phyloP scores from a whole-genome alignment of 306 rosid genomes.

The Comarum palustre region DNA sequence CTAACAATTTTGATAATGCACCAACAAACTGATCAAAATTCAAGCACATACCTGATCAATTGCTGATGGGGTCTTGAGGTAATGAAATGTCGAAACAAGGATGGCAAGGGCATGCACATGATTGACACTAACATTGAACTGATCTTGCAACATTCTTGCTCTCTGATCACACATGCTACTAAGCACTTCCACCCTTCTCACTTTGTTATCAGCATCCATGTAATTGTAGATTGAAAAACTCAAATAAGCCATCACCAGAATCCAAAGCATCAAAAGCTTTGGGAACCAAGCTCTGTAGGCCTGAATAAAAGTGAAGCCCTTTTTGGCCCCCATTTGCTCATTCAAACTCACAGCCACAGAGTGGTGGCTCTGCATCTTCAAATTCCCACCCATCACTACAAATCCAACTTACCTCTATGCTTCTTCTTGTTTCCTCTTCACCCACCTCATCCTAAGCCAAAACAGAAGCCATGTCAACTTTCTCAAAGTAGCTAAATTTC shows the following conservation, averaged over 20 bases:
- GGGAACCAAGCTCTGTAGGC: constrained; percentile 72
- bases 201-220: constrained; percentile 80
- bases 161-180: constrained; percentile 94
- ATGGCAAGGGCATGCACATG: constrained; percentile 97
- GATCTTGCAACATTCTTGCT: constrained; percentile 98
- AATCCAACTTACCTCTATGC: constrained; percentile 18
- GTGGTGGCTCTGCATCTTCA: constrained; percentile 56
- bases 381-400: constrained; percentile 46
- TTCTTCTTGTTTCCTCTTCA: constrained; percentile 26
- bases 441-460: constrained; percentile 41
- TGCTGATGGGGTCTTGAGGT: constrained; percentile 82
- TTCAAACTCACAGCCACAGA: constrained; percentile 59
- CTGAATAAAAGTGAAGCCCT: constrained; percentile 73
- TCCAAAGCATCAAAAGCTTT: constrained; percentile 59
- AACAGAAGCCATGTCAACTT: constrained; percentile 30
- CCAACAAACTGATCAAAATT: constrained; percentile 25
- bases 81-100: constrained; percentile 93
- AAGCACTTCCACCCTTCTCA: constrained; percentile 71
- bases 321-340: constrained; percentile 66
- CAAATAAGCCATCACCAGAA: constrained; percentile 48
- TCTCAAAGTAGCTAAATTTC: constrained; percentile 38
- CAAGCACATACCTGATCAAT: constrained; percentile 82
- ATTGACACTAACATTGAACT: constrained; percentile 89
- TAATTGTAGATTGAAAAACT: constrained; percentile 45
- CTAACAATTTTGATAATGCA: too few relatives aligned